phyloP scores from a whole-genome alignment of 345 rosid genomes.

The Rhodomyrtus tomentosa region DNA sequence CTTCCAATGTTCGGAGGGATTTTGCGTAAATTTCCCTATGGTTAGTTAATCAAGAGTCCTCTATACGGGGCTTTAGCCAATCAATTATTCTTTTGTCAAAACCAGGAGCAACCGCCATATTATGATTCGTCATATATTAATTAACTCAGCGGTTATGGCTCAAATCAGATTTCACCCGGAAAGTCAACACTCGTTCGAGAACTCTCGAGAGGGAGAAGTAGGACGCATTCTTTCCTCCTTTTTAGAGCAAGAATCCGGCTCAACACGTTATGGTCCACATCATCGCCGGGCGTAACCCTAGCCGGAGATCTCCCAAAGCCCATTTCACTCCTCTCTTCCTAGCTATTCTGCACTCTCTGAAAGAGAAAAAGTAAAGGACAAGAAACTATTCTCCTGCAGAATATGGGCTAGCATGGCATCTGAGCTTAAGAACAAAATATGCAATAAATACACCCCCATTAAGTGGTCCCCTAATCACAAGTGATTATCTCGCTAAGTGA shows the following conservation, averaged over 20 bases:
- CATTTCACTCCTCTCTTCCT: background rate
- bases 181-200: background rate
- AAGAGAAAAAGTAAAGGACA: background rate
- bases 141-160: background rate
- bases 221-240: background rate
- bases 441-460: background rate
- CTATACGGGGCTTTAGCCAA: background rate
- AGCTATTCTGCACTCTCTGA: background rate
- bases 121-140: background rate
- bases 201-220: background rate
- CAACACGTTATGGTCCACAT: background rate
- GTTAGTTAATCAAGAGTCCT: background rate
- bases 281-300: background rate
- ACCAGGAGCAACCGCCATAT: background rate
- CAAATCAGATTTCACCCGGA: background rate
- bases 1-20: background rate
- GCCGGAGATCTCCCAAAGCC: background rate
- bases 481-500: background rate
- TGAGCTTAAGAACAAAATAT: background rate
- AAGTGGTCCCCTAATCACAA: background rate
- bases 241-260: background rate
- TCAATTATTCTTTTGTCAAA: background rate
- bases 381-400: background rate
- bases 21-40: background rate
- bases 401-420: background rate